A percentile compares a stretch with the other conserved stretches of the same genome.
Conservation (phyloP, 139 green algal species). For the Trebouxia sp. region DNA sequence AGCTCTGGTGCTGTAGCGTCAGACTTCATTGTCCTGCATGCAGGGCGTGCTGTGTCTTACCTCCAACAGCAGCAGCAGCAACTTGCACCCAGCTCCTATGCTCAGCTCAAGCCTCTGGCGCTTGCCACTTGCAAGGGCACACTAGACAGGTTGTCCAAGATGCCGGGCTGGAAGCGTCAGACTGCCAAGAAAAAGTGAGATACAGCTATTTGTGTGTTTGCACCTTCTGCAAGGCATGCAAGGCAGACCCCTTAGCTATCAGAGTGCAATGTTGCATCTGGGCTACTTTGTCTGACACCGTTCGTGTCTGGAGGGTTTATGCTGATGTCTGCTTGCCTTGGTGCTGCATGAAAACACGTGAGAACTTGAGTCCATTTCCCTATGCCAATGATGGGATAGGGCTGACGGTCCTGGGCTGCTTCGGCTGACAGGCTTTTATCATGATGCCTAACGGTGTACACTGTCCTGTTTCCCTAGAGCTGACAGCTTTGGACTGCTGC, state of each 20-base stretch:
- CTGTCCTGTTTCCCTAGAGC: too few species aligned
- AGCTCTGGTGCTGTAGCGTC: too few species aligned
- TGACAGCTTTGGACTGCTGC: not conserved
- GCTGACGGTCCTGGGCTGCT: not conserved
- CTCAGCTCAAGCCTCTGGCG: conserved; percentile 3
- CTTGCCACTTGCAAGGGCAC: not conserved
- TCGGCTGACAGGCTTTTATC: too few species aligned
- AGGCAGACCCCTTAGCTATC: too few species aligned
- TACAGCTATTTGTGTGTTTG: not conserved
- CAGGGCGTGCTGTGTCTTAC: not conserved
- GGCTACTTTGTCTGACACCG: too few species aligned
- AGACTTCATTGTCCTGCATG: not conserved
- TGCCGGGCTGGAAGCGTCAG: conserved; percentile 14
- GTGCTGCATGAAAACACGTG: too few species aligned
- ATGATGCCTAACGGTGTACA: too few species aligned
- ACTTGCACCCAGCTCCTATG: not conserved
- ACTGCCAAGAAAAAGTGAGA: not conserved
- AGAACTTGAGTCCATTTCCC: too few species aligned
- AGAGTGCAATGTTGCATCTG: too few species aligned
- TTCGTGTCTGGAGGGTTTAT: too few species aligned
- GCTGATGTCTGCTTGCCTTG: not conserved
- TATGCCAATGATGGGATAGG: too few species aligned
- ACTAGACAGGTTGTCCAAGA: not conserved
- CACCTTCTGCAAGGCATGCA: not conserved
- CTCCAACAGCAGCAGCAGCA: not conserved